Percentiles rank a stretch among this genome's conserved stretches.
phyloP scores from a whole-genome alignment of 495 filamentous ascomycete species.

The Neurospora tetrasperma region DNA sequence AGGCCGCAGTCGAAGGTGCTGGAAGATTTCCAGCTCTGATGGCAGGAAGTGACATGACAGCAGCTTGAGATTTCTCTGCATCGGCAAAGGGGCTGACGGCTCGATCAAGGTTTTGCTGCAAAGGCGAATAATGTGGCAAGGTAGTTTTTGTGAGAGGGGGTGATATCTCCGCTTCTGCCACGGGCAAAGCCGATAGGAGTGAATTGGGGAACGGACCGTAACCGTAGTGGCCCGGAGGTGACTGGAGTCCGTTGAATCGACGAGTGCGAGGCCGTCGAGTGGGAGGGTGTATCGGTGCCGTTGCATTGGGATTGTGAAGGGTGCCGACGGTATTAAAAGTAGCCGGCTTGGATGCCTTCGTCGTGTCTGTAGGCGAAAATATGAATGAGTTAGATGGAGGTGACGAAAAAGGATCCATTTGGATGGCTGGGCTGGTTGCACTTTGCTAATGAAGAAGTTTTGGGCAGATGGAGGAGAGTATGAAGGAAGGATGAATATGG shows the following conservation, averaged over 20 bases:
- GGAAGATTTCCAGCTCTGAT: slow-evolving; percentile 18
- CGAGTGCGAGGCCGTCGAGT: slow-evolving; percentile 32
- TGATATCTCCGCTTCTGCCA: slow-evolving; percentile 8
- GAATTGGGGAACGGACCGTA: slow-evolving; percentile 7
- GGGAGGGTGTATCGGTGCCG: slow-evolving; percentile 32
- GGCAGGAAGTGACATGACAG: slow-evolving; percentile 13
- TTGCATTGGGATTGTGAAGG: slow-evolving; percentile 30
- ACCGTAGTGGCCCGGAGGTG: slow-evolving; percentile 8
- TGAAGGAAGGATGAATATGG: background rate
- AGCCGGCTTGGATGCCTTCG: slow-evolving; percentile 8
- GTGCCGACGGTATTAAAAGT: slow-evolving; percentile 40
- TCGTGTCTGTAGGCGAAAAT: slow-evolving; percentile 1
- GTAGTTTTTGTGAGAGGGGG: slow-evolving; percentile 9
- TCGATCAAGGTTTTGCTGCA: slow-evolving; percentile 41
- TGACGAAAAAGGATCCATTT: slow-evolving; percentile 9
- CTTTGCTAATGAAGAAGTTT: slow-evolving; percentile 1
- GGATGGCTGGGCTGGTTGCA: background rate
- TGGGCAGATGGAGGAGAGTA: background rate
- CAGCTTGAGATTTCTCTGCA: background rate
- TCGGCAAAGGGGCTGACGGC: slow-evolving; percentile 25
- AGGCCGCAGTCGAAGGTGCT: slow-evolving; percentile 3
- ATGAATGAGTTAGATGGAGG: background rate
- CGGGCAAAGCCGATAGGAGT: slow-evolving; percentile 17
- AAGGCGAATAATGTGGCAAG: slow-evolving; percentile 29
- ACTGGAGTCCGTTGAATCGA: slow-evolving; percentile 14